Percentiles rank a stretch among this genome's conserved stretches.
Evolutionary conservation across 176 grass and related monocot species (phyloP).

Genomic region (Urochloa ruziziensis): DNA sequence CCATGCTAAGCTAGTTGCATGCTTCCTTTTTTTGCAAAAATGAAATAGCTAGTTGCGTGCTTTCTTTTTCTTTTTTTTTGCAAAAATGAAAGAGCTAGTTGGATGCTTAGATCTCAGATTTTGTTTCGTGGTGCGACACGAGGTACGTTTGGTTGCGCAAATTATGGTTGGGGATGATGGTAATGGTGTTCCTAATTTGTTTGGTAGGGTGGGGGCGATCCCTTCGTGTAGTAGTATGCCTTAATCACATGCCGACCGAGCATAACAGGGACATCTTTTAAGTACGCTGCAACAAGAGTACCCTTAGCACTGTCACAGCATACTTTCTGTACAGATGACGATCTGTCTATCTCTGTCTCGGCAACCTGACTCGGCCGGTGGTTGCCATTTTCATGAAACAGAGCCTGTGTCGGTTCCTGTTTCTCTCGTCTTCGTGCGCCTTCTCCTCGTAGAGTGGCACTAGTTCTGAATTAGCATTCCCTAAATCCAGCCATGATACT

Average conservation of each 20-base stretch:
- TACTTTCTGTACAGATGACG: background rate
- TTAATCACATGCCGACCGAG: conserved; percentile 14
- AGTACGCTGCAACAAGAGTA: background rate
- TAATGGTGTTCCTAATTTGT: conserved; percentile 33
- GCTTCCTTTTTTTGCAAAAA: background rate
- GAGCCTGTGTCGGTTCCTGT: background rate
- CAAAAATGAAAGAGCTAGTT: too few relatives aligned
- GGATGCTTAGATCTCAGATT: conserved; percentile 36
- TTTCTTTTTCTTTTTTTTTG: too few relatives aligned
- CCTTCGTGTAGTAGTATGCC: background rate
- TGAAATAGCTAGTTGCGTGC: background rate
- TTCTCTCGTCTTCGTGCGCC: background rate
- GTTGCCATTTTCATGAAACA: background rate
- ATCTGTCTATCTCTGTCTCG: background rate
- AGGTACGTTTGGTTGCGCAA: conserved; percentile 20
- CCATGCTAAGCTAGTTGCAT: background rate
- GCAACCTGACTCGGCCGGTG: background rate
- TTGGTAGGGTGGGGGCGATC: conserved; percentile 8
- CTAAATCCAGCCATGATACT: conserved; percentile 17
- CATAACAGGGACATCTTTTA: background rate
- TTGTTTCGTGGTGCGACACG: conserved; percentile 20
- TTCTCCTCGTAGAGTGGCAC: background rate
- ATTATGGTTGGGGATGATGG: conserved; percentile 39
- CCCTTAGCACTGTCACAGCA: background rate
- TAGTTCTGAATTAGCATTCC: background rate